Conservation (phyloP, 305 asterid species). For the Nicotiana rustica region DNA sequence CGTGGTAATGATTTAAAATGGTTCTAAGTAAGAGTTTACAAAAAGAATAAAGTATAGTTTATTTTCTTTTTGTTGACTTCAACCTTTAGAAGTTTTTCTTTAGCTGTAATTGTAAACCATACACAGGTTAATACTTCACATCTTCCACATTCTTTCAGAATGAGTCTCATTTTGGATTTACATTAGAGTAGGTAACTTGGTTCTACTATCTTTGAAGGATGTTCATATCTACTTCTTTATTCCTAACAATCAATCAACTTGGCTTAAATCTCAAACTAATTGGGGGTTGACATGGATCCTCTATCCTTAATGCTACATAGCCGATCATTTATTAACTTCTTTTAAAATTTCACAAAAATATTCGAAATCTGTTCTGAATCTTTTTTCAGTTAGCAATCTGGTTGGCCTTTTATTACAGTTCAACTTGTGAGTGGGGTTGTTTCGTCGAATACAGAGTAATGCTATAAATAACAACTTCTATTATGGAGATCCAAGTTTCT, state of each 20-base stretch:
- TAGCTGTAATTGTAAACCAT: conserved; percentile 1
- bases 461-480: background rate
- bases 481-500: conserved; percentile 10
- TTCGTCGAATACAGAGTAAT: background rate
- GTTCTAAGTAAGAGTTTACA: too few species aligned
- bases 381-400: background rate
- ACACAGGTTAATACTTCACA: conserved; percentile 7
- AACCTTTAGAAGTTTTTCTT: background rate
- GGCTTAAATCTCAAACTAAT: background rate
- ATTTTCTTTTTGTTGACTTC: conserved; percentile 1
- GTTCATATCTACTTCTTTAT: background rate
- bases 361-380: background rate
- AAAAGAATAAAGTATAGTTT: too few species aligned
- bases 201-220: background rate
- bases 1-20: too few species aligned
- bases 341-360: background rate
- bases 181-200: conserved; percentile 7
- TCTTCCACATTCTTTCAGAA: conserved; percentile 22
- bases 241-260: background rate
- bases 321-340: background rate
- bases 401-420: background rate
- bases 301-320: background rate
- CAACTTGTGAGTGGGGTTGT: background rate
- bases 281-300: conserved; percentile 12
- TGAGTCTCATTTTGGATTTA: conserved; percentile 20